Base-by-base conservation (phyloP, 345 rosid genomes). In the Rubroshorea leprosula region DNA sequence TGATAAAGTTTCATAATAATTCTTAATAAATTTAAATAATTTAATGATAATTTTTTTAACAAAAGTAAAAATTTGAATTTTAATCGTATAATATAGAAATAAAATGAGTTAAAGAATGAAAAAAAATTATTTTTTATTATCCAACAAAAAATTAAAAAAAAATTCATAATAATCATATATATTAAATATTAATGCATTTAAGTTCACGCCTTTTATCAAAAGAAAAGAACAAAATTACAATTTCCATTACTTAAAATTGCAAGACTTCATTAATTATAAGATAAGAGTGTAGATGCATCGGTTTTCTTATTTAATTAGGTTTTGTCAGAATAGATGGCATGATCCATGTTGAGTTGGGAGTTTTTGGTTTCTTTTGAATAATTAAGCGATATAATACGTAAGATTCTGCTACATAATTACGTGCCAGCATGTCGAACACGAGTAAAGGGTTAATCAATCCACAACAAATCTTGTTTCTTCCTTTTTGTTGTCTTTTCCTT, bases 351-450 rank as follows among this genome's bases (percentile, higher is more conserved):
- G 71, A 65, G 75, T 67, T 67, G 75, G 63, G 71, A 50, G 7
- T 23, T 20, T 64, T 49, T 62, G 49, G 38, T 60, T 62, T 57
- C 15, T 63, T 51, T 25, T 19, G 39, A 62, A 63, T 67, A 69
- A 61, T 64, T 38, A 60, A 67, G 31, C 9, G 26, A 46, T 62
- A 54, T 19, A 18, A 35, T 58, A 7, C 58, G 29, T 62, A 55
- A 65, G 67, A 77, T 77, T 66, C 65, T 68, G 13, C 23, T 74
- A 55, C 60, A 66, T 69, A 69, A 72, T 72, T 72, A 72, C 80
- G 78, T 75, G 80, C 74, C 74, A 72, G 72, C 67, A 72, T 72
- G 74, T 67, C 49, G 44, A 65, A 60, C 68, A 15, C 75, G 69
- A 61, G 38, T 22, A 35, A 49, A 54, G 15, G 29, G 24, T 21